Evolutionary conservation across 352 stramenopile species (phyloP), one percentile per base, ranked within the genome.

Genomic region (Globisporangium polare): DNA sequence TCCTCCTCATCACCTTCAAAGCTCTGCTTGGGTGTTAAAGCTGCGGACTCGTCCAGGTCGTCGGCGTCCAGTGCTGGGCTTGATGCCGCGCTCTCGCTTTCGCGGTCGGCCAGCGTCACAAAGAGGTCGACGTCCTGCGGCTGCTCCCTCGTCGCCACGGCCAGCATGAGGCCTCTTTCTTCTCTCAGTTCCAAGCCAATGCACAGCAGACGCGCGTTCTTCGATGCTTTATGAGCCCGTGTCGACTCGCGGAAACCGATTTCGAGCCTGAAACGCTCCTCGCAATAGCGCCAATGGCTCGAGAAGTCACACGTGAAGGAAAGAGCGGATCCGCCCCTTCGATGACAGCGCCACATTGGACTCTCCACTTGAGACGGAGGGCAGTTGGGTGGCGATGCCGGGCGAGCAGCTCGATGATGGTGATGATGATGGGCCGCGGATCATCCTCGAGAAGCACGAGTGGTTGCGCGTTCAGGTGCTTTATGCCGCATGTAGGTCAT

Each of bases 401-500:
- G 22, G 10, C 50, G 58, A 65, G 17, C 29, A 56, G 47, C 26
- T 37, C 26, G 29, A 33, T 33, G 8, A 4, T 33, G 3, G 8
- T 33, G 29, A 33, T 9, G 29, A n/a, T n/a, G 35, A 59, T 6
- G 31, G 13, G 24, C 24, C 18, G 13, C 10, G 49, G 6, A 20
- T 33, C 24, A 53, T 39, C 3, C 17, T 60, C 7, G 45, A 65
- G 27, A 84, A 88, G 62, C 60, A 74, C 22, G 57, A 77, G 43
- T 88, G 78, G 78, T 57, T 86, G n/a, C 74, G 60, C 45, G 29
- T 69, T 53, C 63, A 82, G 63, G 57, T 49, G 31, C 12, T n/a
- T 46, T 33, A 33, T 33, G 29, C 5, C 29, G 5, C 5, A 33
- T 33, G 29, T 9, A 4, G 9, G 18, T n/a, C 24, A 27, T 17